phyloP scores from a whole-genome alignment of 305 asterid species.

The Striga hermonthica region DNA sequence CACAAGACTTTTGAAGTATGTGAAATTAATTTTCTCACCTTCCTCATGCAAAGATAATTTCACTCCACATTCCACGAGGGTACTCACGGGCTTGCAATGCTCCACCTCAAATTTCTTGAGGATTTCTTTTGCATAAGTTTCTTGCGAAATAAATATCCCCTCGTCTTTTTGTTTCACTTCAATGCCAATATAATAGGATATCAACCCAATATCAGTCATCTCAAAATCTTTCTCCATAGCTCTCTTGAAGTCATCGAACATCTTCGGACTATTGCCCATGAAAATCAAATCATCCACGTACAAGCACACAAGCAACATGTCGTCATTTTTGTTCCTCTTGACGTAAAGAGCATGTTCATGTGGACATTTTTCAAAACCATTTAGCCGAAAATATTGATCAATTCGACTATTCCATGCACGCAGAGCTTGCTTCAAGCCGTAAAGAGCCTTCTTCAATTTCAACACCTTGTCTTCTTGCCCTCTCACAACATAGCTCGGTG shows the following conservation, averaged over 20 bases:
- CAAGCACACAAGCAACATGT: neutral
- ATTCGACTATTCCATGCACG: neutral
- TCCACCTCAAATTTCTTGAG: too few species aligned
- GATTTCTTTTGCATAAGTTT: too few species aligned
- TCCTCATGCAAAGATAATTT: too few species aligned
- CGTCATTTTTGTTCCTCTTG: neutral
- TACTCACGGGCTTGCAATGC: too few species aligned
- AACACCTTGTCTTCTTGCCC: neutral
- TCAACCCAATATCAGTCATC: neutral
- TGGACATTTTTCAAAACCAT: neutral
- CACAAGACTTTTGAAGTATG: too few species aligned
- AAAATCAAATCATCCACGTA: too few species aligned
- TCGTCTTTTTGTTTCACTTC: neutral
- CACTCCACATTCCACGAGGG: too few species aligned
- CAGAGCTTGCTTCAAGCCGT: neutral
- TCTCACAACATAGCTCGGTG: too few species aligned
- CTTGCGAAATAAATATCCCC: neutral
- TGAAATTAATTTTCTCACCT: too few species aligned
- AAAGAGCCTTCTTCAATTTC: neutral
- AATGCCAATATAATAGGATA: too few species aligned
- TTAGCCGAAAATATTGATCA: neutral
- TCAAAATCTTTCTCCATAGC: neutral
- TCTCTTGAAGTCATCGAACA: neutral
- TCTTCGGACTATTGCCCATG: too few species aligned
- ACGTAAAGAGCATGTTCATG: neutral